A percentile compares a stretch with the other conserved stretches of the same genome.
phyloP scores from a whole-genome alignment of 169 alveolate species.

The Plasmodium vinckei region DNA sequence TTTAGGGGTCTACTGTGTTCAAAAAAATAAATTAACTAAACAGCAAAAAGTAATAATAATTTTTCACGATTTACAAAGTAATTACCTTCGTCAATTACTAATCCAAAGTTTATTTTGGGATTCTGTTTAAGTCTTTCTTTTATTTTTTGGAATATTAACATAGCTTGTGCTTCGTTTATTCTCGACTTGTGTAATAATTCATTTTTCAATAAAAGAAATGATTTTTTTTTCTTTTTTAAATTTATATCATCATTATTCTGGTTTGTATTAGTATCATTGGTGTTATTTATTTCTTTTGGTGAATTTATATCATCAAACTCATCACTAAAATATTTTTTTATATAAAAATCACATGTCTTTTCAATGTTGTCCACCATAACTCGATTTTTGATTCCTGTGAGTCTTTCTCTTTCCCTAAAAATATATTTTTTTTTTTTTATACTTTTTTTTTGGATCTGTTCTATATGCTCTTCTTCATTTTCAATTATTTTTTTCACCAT shows the following conservation, averaged over 20 bases:
- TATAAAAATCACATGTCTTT: slow-evolving; percentile 66
- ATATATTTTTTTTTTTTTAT: slow-evolving; percentile 10
- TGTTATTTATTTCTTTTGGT: not conserved
- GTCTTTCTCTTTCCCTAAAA: slow-evolving; percentile 9
- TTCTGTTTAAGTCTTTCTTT: slow-evolving; percentile 46
- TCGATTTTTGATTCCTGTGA: slow-evolving; percentile 36
- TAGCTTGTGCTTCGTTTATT: slow-evolving; percentile 56
- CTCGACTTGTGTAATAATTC: slow-evolving; percentile 54
- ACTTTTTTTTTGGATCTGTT: slow-evolving; percentile 2
- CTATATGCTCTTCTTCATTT: slow-evolving; percentile 28
- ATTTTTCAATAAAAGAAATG: slow-evolving; percentile 43
- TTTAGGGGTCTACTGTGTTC: too few species aligned
- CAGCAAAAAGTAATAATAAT: too few species aligned
- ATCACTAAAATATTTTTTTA: slow-evolving; percentile 62
- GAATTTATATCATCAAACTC: slow-evolving; percentile 6
- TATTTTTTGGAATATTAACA: slow-evolving; percentile 40
- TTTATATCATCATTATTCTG: not conserved
- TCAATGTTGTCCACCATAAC: slow-evolving; percentile 44
- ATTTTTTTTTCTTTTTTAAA: slow-evolving; percentile 41
- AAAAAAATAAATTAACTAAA: too few species aligned
- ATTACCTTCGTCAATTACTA: not conserved
- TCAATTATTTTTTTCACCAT: slow-evolving; percentile 33
- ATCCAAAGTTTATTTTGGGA: not conserved
- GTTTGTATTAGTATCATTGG: not conserved
- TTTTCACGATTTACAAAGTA: too few species aligned